These are phyloP conservation scores for Baudoinia panamericana DNA, from an alignment of 495 filamentous ascomycete genomes.

Conservation along the genomic window DNA sequence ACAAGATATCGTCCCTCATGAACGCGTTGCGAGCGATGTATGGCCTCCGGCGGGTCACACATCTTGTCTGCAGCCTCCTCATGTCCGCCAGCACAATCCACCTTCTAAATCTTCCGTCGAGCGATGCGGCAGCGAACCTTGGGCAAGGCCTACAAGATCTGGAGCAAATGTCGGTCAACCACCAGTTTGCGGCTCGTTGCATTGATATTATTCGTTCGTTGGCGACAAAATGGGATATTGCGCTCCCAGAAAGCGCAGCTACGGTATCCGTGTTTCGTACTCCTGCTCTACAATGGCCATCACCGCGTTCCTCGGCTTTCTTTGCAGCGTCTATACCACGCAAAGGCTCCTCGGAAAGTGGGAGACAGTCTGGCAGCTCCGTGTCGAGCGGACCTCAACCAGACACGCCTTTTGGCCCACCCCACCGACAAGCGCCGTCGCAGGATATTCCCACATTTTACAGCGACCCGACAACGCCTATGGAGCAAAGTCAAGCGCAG, in stretches of 20 bases:
- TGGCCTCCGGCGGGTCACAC: constrained; percentile 42
- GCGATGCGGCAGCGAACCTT: constrained; percentile 12
- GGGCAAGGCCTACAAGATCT: constrained; percentile 34
- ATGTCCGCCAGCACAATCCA: constrained; percentile 47
- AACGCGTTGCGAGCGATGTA: constrained; percentile 47
- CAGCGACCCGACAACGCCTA: constrained; percentile 8
- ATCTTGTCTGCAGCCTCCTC: constrained; percentile 47
- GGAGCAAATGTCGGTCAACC: constrained; percentile 43
- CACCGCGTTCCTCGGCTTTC: constrained; percentile 8
- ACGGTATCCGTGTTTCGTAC: constrained; percentile 1
- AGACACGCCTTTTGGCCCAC: constrained; percentile 10
- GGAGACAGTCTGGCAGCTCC: constrained; percentile 1
- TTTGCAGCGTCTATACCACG: constrained; percentile 15
- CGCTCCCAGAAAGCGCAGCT: constrained; percentile 18
- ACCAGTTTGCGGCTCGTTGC: constrained; percentile 45
- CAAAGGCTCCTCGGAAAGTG: background rate
- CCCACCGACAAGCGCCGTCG: background rate
- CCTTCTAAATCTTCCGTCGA: constrained; percentile 29
- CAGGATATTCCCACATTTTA: background rate
- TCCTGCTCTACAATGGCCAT: background rate
- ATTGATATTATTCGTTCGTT: constrained; percentile 45
- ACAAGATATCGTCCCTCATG: constrained; percentile 45
- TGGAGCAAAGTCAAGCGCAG: constrained; percentile 15
- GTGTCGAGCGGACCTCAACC: background rate
- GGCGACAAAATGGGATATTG: constrained; percentile 43